Evolutionary conservation across 2,329 filamentous ascomycete species (phyloP).

Genomic region (Fusarium mangiferae): DNA sequence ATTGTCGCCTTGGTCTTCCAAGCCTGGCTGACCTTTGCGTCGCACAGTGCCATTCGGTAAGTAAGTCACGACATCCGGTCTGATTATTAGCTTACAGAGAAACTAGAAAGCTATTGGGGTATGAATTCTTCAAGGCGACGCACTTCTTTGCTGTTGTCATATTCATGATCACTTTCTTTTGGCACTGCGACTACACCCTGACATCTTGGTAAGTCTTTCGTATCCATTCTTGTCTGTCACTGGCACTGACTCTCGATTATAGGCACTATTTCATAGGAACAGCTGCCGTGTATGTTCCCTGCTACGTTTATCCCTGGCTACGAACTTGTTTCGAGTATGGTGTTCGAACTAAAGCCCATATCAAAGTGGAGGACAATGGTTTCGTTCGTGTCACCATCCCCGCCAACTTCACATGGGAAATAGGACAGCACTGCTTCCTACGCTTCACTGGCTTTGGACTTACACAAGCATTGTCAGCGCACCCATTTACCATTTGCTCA

Average conservation of each 20-base stretch:
- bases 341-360: background rate
- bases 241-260: accelerated
- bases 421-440: background rate
- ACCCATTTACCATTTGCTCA: background rate
- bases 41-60: background rate
- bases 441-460: background rate
- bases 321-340: background rate
- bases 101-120: background rate
- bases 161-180: background rate
- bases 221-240: accelerated
- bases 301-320: background rate
- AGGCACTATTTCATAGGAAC: background rate
- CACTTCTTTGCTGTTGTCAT: background rate
- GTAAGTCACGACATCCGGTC: accelerated
- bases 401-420: background rate
- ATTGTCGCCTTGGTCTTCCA: background rate
- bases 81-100: accelerated
- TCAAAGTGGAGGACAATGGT: background rate
- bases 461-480: background rate
- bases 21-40: background rate
- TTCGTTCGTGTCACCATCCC: background rate
- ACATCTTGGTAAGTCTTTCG: background rate
- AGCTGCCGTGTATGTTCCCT: background rate
- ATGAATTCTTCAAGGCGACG: background rate
- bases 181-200: background rate